Evolutionary conservation across 1,139 yeast species (phyloP).

Genomic region (Candida freyschussii): DNA sequence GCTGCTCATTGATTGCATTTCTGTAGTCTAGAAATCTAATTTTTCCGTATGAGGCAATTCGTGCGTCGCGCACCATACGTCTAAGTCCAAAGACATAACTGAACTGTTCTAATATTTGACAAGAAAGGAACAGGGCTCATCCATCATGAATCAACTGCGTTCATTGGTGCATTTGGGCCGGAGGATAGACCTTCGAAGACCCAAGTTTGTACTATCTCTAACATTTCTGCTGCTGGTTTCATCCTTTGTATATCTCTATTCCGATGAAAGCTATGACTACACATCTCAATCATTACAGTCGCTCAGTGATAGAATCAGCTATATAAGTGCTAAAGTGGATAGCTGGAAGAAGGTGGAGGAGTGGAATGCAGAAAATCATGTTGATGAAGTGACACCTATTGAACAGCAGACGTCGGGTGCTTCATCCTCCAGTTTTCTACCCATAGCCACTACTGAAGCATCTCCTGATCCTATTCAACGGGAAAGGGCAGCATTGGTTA

Average conservation of each 20-base stretch:
- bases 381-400: slow-evolving; percentile 1
- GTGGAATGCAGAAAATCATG: slow-evolving; percentile 4
- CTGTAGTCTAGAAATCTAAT: too few species aligned
- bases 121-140: too few species aligned
- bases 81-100: too few species aligned
- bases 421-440: not conserved
- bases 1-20: too few species aligned
- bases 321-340: slow-evolving; percentile 12
- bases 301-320: slow-evolving; percentile 9
- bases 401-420: too few species aligned
- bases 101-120: too few species aligned
- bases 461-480: slow-evolving; percentile 18
- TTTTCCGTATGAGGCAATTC: too few species aligned
- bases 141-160: too few species aligned
- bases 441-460: slow-evolving; percentile 2
- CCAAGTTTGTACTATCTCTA: slow-evolving; percentile 2
- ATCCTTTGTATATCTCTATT: slow-evolving; percentile 3
- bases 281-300: slow-evolving; percentile 9
- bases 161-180: slow-evolving; percentile 5
- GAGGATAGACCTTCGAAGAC: slow-evolving; percentile 8
- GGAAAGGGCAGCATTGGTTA: slow-evolving; percentile 63
- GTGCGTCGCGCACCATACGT: too few species aligned
- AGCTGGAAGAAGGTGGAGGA: slow-evolving; percentile 9
- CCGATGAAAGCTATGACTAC: slow-evolving; percentile 8
- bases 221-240: not conserved